These are phyloP conservation scores for Phytophthora melonis DNA, from an alignment of 352 stramenopile species.

Conservation along the genomic window DNA sequence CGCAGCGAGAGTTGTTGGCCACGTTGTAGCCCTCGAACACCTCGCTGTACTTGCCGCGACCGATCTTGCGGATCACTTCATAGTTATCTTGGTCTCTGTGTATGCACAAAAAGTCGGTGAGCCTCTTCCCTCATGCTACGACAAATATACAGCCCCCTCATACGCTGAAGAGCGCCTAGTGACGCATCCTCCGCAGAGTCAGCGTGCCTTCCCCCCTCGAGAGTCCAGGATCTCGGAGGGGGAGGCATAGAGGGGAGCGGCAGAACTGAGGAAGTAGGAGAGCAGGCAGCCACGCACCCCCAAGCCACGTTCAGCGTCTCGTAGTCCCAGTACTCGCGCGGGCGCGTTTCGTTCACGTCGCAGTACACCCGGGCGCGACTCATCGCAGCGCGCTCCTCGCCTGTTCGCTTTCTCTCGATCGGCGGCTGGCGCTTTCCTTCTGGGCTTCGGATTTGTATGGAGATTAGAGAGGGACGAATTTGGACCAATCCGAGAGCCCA, in stretches of 20 bases:
- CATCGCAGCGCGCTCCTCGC: conserved; percentile 44
- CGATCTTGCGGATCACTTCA: conserved; percentile 99
- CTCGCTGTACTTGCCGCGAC: conserved; percentile 99
- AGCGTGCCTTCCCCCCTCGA: conserved; percentile 5
- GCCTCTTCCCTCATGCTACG: conserved; percentile 11
- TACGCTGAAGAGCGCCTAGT: not conserved
- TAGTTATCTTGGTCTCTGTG: conserved; percentile 98
- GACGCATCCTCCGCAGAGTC: not conserved
- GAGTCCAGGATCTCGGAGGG: conserved; percentile 38
- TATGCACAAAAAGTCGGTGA: conserved; percentile 19
- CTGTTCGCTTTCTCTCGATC: conserved; percentile 21
- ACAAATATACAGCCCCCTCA: not conserved
- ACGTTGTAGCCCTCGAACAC: conserved; percentile 99
- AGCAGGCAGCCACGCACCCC: conserved; percentile 65
- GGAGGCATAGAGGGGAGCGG: not conserved
- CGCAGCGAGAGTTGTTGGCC: conserved; percentile 96
- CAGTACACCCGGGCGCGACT: conserved; percentile 92
- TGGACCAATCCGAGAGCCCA: not conserved
- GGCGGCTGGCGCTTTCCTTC: conserved; percentile 32
- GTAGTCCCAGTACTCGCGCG: conserved; percentile 99
- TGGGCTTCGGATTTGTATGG: conserved; percentile 4
- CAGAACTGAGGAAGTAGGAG: not conserved
- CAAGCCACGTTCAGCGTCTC: conserved; percentile 98
- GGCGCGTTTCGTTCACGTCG: conserved; percentile 96
- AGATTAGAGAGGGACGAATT: not conserved